Conservation (phyloP, 768 basidiomycete genomes). For the Boletus insuetus region DNA sequence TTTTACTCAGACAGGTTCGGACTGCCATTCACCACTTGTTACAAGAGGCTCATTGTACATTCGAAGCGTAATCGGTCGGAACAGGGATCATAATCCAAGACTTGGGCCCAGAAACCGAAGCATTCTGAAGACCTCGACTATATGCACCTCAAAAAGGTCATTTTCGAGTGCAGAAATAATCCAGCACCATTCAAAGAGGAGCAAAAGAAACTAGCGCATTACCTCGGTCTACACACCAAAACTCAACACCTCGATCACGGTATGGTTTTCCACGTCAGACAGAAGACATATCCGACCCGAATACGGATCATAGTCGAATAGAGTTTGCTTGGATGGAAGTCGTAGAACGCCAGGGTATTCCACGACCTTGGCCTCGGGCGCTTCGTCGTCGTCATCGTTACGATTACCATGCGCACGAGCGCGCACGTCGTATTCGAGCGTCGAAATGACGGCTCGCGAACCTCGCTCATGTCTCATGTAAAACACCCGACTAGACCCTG, state of each 20-base stretch:
- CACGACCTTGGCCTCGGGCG: neutral
- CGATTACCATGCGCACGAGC: too few species aligned
- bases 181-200: too few species aligned
- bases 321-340: neutral
- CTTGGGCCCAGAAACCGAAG: too few species aligned
- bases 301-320: constrained; percentile 24
- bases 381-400: neutral
- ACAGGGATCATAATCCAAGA: too few species aligned
- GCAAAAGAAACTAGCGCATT: neutral
- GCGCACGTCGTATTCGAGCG: constrained; percentile 15
- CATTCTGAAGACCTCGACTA: too few species aligned
- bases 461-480: neutral
- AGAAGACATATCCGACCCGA: constrained; percentile 15
- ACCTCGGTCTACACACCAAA: neutral
- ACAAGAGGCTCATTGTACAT: too few species aligned
- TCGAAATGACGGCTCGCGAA: neutral
- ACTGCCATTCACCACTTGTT: too few species aligned
- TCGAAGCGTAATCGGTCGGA: too few species aligned
- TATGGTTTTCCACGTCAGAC: neutral
- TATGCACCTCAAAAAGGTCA: too few species aligned
- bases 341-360: constrained; percentile 7
- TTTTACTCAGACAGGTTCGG: neutral
- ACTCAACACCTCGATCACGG: constrained; percentile 15
- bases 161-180: too few species aligned
- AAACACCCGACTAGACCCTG: constrained; percentile 14